These are phyloP conservation scores for Trichoderma gracile DNA, from an alignment of 2,329 filamentous ascomycete species.

Conservation along the genomic window DNA sequence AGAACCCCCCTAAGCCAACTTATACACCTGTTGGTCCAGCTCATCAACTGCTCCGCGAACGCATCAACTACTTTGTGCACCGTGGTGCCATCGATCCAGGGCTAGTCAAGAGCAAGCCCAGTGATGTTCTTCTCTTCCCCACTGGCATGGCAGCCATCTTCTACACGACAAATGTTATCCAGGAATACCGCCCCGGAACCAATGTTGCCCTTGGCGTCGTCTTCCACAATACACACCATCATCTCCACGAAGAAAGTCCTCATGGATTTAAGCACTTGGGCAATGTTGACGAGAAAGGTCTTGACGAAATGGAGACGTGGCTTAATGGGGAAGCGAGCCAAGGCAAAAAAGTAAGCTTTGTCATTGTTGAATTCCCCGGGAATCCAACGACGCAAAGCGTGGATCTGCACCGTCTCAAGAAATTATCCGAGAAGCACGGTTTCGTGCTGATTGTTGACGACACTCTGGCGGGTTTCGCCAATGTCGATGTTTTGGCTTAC, in stretches of 20 bases:
- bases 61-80: slow-evolving; percentile 46
- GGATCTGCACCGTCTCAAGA: slow-evolving; percentile 40
- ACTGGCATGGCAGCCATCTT: slow-evolving; percentile 58
- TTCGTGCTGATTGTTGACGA: slow-evolving; percentile 53
- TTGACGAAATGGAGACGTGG: slow-evolving; percentile 49
- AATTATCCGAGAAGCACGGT: slow-evolving; percentile 44
- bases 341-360: slow-evolving; percentile 46
- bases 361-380: slow-evolving; percentile 49
- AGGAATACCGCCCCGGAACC: slow-evolving; percentile 38
- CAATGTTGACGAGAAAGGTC: slow-evolving; percentile 42
- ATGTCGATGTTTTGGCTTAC: slow-evolving; percentile 51
- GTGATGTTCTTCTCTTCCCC: slow-evolving; percentile 55
- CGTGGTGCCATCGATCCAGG: slow-evolving; percentile 41
- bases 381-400: slow-evolving; percentile 41
- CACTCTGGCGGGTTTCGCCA: slow-evolving; percentile 50
- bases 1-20: slow-evolving; percentile 38
- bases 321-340: slow-evolving; percentile 43
- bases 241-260: slow-evolving; percentile 48
- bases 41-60: slow-evolving; percentile 43
- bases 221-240: slow-evolving; percentile 52
- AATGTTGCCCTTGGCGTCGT: slow-evolving; percentile 52
- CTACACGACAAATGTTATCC: slow-evolving; percentile 43
- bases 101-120: slow-evolving; percentile 31
- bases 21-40: slow-evolving; percentile 42
- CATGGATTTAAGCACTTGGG: slow-evolving; percentile 52